These are phyloP conservation scores for Coemansia linderi DNA, from an alignment of 371 early-diverging fungal genomes.

Conservation along the genomic window DNA sequence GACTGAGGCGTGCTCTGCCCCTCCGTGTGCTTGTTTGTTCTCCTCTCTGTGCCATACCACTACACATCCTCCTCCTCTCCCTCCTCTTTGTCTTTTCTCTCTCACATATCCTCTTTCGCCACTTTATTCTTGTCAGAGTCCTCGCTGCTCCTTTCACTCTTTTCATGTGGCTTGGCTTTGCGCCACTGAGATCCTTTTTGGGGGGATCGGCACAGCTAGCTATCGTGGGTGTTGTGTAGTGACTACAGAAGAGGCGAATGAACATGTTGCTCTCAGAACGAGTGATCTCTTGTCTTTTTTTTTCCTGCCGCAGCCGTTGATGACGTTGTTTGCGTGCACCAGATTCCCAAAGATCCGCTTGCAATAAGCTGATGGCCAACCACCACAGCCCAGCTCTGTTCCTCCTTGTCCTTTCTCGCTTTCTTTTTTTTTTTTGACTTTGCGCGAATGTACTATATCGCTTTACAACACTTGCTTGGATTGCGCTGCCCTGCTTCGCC, in stretches of 20 bases:
- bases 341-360: background rate
- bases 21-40: constrained; percentile 35
- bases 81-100: constrained; percentile 1
- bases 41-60: constrained; percentile 12
- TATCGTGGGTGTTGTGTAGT: constrained; percentile 7
- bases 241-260: constrained; percentile 26
- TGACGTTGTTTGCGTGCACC: background rate
- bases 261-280: constrained; percentile 10
- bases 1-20: constrained; percentile 60
- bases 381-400: background rate
- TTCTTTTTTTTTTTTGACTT: constrained; percentile 5
- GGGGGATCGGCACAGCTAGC: background rate
- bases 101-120: background rate
- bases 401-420: background rate
- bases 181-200: background rate
- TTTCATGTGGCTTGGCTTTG: background rate
- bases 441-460: constrained; percentile 50
- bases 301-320: background rate
- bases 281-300: background rate
- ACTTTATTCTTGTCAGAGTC: background rate
- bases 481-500: background rate
- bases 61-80: constrained; percentile 1
- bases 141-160: background rate
- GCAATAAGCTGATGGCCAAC: background rate
- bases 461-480: constrained; percentile 9